Evolutionary conservation across 805 yeast species (phyloP).

Genomic region (Diddensiella santjacobensis): DNA sequence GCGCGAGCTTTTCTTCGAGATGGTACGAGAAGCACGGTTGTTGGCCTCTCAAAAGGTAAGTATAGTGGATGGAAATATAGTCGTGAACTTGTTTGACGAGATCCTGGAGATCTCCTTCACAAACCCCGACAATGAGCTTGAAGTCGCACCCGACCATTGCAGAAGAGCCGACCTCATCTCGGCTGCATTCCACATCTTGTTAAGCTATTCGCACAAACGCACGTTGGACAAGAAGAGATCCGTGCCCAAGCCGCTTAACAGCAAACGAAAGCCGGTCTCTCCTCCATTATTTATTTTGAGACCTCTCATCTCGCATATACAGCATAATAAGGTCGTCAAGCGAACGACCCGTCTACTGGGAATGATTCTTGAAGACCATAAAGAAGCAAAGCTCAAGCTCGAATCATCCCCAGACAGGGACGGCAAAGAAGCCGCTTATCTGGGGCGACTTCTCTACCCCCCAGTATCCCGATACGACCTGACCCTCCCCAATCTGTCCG

Average conservation of each 20-base stretch:
- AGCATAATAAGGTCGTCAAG: constrained; percentile 24
- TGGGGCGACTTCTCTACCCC: constrained; percentile 24
- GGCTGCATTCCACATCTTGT: constrained; percentile 52
- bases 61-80: constrained; percentile 59
- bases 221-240: constrained; percentile 36
- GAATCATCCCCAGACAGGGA: constrained; percentile 11
- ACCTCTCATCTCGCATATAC: constrained; percentile 34
- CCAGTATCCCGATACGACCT: constrained; percentile 22
- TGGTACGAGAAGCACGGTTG: constrained; percentile 69
- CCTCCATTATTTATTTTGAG: constrained; percentile 26
- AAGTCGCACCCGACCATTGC: constrained; percentile 24
- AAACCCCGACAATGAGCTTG: constrained; percentile 33
- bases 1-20: constrained; percentile 77
- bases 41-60: constrained; percentile 68
- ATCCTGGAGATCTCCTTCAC: constrained; percentile 68
- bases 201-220: constrained; percentile 54
- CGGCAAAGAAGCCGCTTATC: constrained; percentile 10
- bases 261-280: constrained; percentile 5
- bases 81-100: constrained; percentile 61
- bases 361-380: constrained; percentile 22
- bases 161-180: constrained; percentile 52
- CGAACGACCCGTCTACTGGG: constrained; percentile 23
- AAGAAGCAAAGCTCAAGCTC: constrained; percentile 14
- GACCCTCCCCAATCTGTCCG: constrained; percentile 9
- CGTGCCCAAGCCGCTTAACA: constrained; percentile 14